Evolutionary conservation across 2,329 filamentous ascomycete genomes (phyloP).

Genomic region (Xylaria sp.): DNA sequence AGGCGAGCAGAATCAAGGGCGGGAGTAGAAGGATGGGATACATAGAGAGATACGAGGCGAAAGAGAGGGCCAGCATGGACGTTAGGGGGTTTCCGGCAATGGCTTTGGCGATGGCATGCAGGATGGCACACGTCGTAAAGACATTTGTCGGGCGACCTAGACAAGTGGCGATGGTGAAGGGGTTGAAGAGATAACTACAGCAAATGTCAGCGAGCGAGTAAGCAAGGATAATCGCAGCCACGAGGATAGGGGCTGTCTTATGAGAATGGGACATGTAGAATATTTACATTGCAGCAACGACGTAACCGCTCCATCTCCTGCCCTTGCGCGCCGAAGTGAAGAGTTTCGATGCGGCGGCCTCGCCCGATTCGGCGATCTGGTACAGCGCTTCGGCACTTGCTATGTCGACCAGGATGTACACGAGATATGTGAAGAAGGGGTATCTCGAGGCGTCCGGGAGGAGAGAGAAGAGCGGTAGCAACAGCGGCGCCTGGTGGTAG

Average conservation of each 20-base stretch:
- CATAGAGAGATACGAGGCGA: constrained; percentile 91
- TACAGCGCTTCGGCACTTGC: constrained; percentile 83
- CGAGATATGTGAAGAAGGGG: constrained; percentile 78
- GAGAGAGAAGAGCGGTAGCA: constrained; percentile 91
- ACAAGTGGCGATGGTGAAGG: constrained; percentile 91
- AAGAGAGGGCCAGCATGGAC: constrained; percentile 84
- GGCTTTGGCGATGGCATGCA: constrained; percentile 85
- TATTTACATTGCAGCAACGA: constrained; percentile 81
- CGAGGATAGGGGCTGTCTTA: background rate
- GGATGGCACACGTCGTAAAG: constrained; percentile 88
- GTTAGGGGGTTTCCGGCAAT: constrained; percentile 77
- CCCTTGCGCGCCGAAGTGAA: constrained; percentile 83
- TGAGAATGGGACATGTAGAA: background rate
- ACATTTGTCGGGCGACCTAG: constrained; percentile 88
- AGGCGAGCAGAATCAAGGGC: constrained; percentile 82
- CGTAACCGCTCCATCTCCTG: constrained; percentile 77
- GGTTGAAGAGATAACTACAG: constrained; percentile 87
- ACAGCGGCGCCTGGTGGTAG: constrained; percentile 83
- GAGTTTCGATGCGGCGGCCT: constrained; percentile 76
- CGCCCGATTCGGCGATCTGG: constrained; percentile 82
- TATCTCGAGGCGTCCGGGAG: constrained; percentile 76
- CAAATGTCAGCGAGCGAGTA: constrained; percentile 24
- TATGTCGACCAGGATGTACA: constrained; percentile 86
- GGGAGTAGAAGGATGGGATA: constrained; percentile 90
- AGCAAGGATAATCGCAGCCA: constrained; percentile 1